Evolutionary conservation across 2,329 filamentous ascomycete genomes (phyloP), one percentile per base, ranked within the genome.

Genomic region (Aspergillus ochraceoroseus): DNA sequence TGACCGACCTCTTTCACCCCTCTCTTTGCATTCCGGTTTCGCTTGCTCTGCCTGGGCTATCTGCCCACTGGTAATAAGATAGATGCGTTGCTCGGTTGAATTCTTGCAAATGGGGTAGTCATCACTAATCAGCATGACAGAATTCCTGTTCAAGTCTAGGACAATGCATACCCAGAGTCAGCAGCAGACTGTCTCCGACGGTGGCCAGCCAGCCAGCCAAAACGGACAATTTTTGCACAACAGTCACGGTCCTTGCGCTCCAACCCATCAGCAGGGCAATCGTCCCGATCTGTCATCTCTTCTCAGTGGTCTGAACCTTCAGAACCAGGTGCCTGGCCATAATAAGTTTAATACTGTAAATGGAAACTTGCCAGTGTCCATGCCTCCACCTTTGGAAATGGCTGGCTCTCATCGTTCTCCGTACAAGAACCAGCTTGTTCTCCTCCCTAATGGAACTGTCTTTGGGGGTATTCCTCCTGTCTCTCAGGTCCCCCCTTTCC

Each of bases 401-500:
- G 41, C 58, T 20, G 53, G 51, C 12, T 43, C 56, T 18, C 53
- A 57, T 12, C 60, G 58, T 48, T 33, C 51, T 19, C 46, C 50
- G 2, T 60, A 57, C 42, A 54, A 54, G 51, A 55, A 55, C 17
- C 57, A 56, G 18, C 49, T 56, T 26, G 48, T 63, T 18, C 40
- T 62, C 32, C 42, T 65, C 4, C 62, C 64, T 20, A 65, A 58
- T 38, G 57, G 57, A 7, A 33, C 54, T 9, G 49, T 66, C 34
- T 60, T 64, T 20, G 53, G 55, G 46, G 55, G 57, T 13, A 40
- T 65, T 28, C 52, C 57, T 32, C 38, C 43, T 14, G 35, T 44
- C 22, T 37, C 57, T 27, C 38, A 43, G n/a, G 35, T 45, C 14
- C 19, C 57, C 18, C 53, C 58, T 4, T 65, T 58, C 46, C 47